phyloP scores from a whole-genome alignment of 495 filamentous ascomycete genomes.

The Friedmanniomyces endolithicus region DNA sequence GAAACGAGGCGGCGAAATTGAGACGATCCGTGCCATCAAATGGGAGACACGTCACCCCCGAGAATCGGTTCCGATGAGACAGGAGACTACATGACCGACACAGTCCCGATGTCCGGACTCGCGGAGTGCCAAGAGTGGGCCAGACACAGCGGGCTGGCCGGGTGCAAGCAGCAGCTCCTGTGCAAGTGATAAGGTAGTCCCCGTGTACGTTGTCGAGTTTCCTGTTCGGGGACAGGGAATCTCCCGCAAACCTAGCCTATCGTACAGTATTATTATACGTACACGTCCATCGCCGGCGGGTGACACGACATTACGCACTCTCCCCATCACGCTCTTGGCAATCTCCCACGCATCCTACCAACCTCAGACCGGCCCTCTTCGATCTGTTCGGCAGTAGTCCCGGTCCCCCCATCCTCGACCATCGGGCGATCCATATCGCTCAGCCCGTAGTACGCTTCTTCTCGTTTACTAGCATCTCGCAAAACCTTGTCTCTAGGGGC shows the following conservation, averaged over 20 bases:
- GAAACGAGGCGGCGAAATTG: not conserved
- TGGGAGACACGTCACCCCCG: not conserved
- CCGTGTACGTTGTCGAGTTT: too few relatives aligned
- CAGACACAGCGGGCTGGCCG: too few relatives aligned
- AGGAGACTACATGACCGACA: not conserved
- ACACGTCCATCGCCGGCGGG: not conserved
- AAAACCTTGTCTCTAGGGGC: conserved; percentile 2
- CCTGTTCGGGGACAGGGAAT: too few relatives aligned
- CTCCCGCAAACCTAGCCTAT: not conserved
- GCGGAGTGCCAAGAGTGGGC: too few relatives aligned
- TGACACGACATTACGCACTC: not conserved
- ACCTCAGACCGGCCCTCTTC: conserved; percentile 1
- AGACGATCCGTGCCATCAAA: not conserved
- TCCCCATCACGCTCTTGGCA: not conserved
- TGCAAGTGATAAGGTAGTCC: too few relatives aligned
- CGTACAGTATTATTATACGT: not conserved
- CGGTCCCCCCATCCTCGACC: too few relatives aligned
- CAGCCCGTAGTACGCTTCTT: not conserved
- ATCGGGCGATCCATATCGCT: not conserved
- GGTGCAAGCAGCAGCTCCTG: not conserved
- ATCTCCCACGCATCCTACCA: conserved; percentile 3
- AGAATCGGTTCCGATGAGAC: not conserved
- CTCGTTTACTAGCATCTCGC: not conserved
- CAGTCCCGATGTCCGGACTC: too few relatives aligned
- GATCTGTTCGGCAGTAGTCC: not conserved